These are phyloP conservation scores for Zoysia japonica DNA, from an alignment of 176 grass and related monocot genomes.

Conservation along the genomic window DNA sequence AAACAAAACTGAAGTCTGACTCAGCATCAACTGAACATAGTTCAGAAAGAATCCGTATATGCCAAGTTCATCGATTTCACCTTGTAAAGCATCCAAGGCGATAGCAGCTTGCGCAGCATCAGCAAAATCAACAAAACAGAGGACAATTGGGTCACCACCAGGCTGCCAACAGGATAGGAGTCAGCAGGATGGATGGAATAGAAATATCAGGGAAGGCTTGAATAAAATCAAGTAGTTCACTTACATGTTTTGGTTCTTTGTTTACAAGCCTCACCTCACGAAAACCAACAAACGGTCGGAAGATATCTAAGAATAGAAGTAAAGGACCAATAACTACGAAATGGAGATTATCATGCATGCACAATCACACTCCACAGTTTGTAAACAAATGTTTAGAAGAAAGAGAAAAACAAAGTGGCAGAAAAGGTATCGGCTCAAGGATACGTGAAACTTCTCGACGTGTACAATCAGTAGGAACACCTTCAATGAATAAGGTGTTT, in stretches of 20 bases:
- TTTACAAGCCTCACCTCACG: slow-evolving; percentile 80
- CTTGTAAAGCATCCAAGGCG: slow-evolving; percentile 84
- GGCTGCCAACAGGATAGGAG: slow-evolving; percentile 49
- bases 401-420: neutral
- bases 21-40: slow-evolving; percentile 25
- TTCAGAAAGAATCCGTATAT: neutral
- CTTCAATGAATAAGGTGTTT: slow-evolving; percentile 82
- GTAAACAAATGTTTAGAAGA: neutral
- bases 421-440: slow-evolving; percentile 44
- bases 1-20: slow-evolving; percentile 17
- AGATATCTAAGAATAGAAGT: slow-evolving; percentile 58
- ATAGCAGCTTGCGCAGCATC: slow-evolving; percentile 72
- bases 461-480: slow-evolving; percentile 65
- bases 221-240: slow-evolving; percentile 24
- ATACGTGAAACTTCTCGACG: slow-evolving; percentile 90
- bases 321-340: slow-evolving; percentile 49
- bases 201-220: neutral
- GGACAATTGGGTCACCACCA: slow-evolving; percentile 66
- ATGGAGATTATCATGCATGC: neutral
- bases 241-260: slow-evolving; percentile 88
- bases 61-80: slow-evolving; percentile 39
- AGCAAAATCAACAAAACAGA: slow-evolving; percentile 82
- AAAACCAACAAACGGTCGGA: slow-evolving; percentile 87
- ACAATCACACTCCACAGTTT: neutral
- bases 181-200: slow-evolving; percentile 25